These are phyloP conservation scores for Beauveria pseudobassiana DNA, from an alignment of 2,329 filamentous ascomycete species.

Conservation along the genomic window DNA sequence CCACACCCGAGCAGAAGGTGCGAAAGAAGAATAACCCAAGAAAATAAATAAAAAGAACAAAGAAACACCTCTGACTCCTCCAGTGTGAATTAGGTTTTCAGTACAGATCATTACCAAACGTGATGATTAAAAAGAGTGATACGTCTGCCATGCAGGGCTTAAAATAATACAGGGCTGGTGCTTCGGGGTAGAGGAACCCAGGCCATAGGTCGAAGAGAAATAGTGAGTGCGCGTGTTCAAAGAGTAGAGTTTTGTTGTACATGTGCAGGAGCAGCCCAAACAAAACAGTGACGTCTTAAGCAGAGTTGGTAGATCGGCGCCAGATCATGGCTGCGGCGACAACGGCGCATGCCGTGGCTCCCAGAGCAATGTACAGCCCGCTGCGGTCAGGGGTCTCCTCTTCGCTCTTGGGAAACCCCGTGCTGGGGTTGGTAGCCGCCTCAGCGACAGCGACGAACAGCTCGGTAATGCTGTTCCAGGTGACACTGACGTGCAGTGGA, in stretches of 20 bases:
- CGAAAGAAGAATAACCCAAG: background rate
- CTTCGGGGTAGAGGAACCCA: background rate
- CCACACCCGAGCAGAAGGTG: background rate
- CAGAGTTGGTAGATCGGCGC: slow-evolving; percentile 47
- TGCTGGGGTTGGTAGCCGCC: slow-evolving; percentile 81
- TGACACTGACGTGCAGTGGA: slow-evolving; percentile 89
- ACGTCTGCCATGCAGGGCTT: slow-evolving; percentile 5
- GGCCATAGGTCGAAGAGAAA: background rate
- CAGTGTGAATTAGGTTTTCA: slow-evolving; percentile 2
- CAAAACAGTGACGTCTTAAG: slow-evolving; percentile 16
- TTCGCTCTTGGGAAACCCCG: slow-evolving; percentile 81
- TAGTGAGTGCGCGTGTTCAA: background rate
- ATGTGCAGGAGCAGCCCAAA: background rate
- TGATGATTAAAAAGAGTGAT: slow-evolving; percentile 8
- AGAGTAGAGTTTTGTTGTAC: slow-evolving; percentile 4
- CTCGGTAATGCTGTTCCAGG: slow-evolving; percentile 89
- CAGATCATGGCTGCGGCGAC: slow-evolving; percentile 60
- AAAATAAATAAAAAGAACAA: background rate
- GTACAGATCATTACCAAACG: slow-evolving; percentile 10
- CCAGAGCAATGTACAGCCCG: slow-evolving; percentile 76
- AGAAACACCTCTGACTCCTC: slow-evolving; percentile 6
- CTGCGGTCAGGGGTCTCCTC: slow-evolving; percentile 80
- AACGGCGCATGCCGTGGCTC: slow-evolving; percentile 59
- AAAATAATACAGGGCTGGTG: background rate
- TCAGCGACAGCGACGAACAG: slow-evolving; percentile 89